Evolutionary conservation across 2,329 filamentous ascomycete species (phyloP).

Genomic region (Beauveria brongniartii): DNA sequence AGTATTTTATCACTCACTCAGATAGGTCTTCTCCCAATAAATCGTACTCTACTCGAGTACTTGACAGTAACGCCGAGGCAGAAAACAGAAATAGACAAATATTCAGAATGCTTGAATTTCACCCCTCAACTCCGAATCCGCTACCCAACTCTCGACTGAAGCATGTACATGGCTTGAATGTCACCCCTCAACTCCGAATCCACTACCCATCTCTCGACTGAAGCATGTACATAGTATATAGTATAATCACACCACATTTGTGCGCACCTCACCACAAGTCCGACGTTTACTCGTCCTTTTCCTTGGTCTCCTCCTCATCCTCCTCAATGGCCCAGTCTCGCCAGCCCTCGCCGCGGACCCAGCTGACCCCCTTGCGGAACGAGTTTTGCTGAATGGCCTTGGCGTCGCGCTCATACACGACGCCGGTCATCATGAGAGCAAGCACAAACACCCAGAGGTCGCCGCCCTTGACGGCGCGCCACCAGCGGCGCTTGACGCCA

Average conservation of each 20-base stretch:
- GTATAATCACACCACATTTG: no score
- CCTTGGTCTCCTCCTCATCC: conserved; percentile 26
- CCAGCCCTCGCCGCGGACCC: conserved; percentile 69
- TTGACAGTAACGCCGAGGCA: not conserved
- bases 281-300: conserved; percentile 21
- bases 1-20: not conserved
- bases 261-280: no score
- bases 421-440: conserved; percentile 69
- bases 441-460: conserved; percentile 79
- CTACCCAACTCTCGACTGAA: no score
- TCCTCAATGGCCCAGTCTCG: conserved; percentile 57
- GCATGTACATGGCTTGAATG: not conserved
- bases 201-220: no score
- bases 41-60: not conserved
- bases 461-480: conserved; percentile 72
- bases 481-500: conserved; percentile 82
- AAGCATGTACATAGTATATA: not conserved
- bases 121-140: not conserved
- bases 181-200: not conserved
- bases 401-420: conserved; percentile 66
- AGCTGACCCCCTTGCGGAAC: conserved; percentile 65
- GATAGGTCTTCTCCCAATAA: not conserved
- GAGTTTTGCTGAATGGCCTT: conserved; percentile 57
- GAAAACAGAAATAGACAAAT: not conserved
- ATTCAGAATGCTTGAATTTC: not conserved